Evolutionary conservation across 805 yeast species (phyloP), one percentile per base, ranked within the genome.

Genomic region (Metschnikowia vanudenii): DNA sequence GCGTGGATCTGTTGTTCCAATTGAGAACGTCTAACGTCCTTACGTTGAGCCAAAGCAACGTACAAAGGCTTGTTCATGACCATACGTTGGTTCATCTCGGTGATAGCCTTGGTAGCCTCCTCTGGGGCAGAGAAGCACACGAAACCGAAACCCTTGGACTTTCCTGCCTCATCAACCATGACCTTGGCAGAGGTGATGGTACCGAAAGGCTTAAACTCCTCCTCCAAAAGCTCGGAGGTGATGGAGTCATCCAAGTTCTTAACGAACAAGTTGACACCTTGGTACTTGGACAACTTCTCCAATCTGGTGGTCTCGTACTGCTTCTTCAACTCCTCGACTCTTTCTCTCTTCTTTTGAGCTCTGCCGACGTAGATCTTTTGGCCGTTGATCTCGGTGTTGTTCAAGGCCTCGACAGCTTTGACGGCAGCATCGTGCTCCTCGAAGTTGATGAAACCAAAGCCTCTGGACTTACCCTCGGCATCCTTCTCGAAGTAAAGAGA

Each of bases 271-370:
- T 94, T 94, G 60, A 91, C 96, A 71, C 97, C 98, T 78, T 91
- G 97, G 81, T 86, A 90, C 76, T 92, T 91, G 66, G 85, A 82
- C 67, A 88, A 75, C 73, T 88, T 88, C 78, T 94, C 98, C 69
- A 86, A 79, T 70, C 96, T 84, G 60, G 86, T 84, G 59, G 87
- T 81, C 75, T 94, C 98, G 77, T 88, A 85, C 77, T 89, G 96
- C 75, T 85, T 85, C 79, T 87, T 89, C 73, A 94, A 86, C 75
- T 90, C 96, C 77, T 89, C 96, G 66, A 84, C 73, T 80, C 99
- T 91, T 82, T 94, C 99, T 73, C 87, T 80, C 82, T 90, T 92
- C 90, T 90, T 92, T 80, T 94, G 99, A 60, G 99, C 99, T 75
- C 99, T 89, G 64, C 97, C 97, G 64, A 92, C 99, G 71, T 83